Evolutionary conservation across 257 asterid genomes (phyloP).

Genomic region (Nicotiana obtusifolia): DNA sequence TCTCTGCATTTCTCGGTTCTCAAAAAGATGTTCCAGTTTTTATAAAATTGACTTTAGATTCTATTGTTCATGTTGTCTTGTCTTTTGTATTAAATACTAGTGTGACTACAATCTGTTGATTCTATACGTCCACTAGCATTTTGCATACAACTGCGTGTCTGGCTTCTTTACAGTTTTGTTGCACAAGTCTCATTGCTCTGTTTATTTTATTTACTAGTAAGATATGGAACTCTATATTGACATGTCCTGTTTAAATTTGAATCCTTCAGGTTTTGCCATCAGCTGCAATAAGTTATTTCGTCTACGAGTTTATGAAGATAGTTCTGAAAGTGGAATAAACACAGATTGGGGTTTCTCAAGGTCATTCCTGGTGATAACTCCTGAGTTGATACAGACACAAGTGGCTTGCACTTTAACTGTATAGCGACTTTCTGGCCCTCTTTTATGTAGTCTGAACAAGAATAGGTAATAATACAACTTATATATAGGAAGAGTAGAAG

Average conservation of each 20-base stretch:
- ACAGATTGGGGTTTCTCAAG: slow-evolving; percentile 3
- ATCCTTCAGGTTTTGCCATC: slow-evolving; percentile 85
- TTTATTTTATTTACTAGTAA: background rate
- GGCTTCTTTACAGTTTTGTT: background rate
- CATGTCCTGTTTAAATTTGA: background rate
- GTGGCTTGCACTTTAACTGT: background rate
- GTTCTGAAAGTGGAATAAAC: slow-evolving; percentile 72
- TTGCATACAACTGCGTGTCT: background rate
- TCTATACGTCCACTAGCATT: background rate
- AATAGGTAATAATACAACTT: background rate
- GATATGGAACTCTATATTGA: background rate
- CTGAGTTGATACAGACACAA: slow-evolving; percentile 16
- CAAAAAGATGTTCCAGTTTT: background rate
- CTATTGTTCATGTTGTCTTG: background rate
- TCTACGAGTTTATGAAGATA: slow-evolving; percentile 94
- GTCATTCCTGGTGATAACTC: slow-evolving; percentile 8
- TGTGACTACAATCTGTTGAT: background rate
- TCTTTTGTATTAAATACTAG: background rate
- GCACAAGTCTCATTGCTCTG: background rate
- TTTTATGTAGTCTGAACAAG: slow-evolving; percentile 2
- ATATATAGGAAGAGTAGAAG: background rate
- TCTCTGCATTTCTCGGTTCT: background rate
- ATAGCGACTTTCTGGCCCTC: background rate
- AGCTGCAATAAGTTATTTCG: slow-evolving; percentile 92
- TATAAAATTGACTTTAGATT: background rate